phyloP scores from a whole-genome alignment of 2,329 filamentous ascomycete species.

The Fusarium mangiferae region DNA sequence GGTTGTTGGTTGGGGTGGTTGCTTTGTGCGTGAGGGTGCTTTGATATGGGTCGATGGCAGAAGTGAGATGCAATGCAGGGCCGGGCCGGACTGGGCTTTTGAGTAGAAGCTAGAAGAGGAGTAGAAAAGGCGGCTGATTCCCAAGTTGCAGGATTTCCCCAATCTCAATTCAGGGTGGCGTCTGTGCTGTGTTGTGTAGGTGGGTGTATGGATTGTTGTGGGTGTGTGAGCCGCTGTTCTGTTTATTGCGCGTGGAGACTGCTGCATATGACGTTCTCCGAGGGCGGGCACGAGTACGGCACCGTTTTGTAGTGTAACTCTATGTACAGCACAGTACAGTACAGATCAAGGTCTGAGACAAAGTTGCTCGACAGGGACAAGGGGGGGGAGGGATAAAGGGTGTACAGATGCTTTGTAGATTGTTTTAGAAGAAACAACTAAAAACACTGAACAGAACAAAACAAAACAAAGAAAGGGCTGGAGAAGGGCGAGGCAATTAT shows the following conservation, averaged over 20 bases:
- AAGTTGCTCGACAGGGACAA: slow-evolving; percentile 22
- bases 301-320: slow-evolving; percentile 1
- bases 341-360: slow-evolving; percentile 34
- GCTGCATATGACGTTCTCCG: slow-evolving; percentile 45
- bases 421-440: slow-evolving; percentile 8
- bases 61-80: slow-evolving; percentile 37
- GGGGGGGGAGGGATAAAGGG: slow-evolving; percentile 14
- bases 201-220: slow-evolving; percentile 27
- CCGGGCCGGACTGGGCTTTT: slow-evolving; percentile 43
- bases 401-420: slow-evolving; percentile 3
- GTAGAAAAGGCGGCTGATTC: slow-evolving; percentile 37
- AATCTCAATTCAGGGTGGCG: slow-evolving; percentile 39
- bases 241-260: slow-evolving; percentile 31
- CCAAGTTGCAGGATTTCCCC: slow-evolving; percentile 37
- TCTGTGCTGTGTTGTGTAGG: slow-evolving; percentile 26
- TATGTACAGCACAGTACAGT: neutral
- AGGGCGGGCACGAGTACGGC: slow-evolving; percentile 25
- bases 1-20: slow-evolving; percentile 4
- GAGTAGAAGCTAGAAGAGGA: slow-evolving; percentile 39
- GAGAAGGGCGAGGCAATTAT: slow-evolving; percentile 15
- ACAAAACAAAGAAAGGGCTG: slow-evolving; percentile 9
- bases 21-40: neutral
- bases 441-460: neutral
- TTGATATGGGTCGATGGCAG: slow-evolving; percentile 36
- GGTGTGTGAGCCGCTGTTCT: slow-evolving; percentile 29